phyloP scores from a whole-genome alignment of 306 rosid species.

The Castanea crenata region DNA sequence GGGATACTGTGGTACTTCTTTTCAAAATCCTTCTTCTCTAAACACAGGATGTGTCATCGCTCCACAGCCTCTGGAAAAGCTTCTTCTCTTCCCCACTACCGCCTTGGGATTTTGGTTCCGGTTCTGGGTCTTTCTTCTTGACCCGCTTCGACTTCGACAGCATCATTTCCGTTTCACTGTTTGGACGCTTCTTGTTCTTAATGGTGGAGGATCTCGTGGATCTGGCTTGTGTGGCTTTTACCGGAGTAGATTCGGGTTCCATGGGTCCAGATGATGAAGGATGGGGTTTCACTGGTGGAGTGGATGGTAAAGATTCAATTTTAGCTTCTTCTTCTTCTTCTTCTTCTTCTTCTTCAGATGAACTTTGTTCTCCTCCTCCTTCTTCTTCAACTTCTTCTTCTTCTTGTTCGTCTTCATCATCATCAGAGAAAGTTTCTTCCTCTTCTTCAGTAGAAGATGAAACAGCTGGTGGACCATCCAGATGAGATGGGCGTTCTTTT shows the following conservation, averaged over 20 bases:
- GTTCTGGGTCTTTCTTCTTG: neutral
- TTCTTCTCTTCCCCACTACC: no score
- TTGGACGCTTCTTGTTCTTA: constrained; percentile 22
- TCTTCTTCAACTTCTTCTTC: no score
- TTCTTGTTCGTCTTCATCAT: no score
- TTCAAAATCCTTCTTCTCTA: no score
- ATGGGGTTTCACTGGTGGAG: constrained; percentile 12
- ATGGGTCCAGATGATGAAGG: constrained; percentile 46
- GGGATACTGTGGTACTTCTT: no score
- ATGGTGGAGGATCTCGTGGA: constrained; percentile 4
- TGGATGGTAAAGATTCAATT: neutral
- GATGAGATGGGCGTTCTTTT: no score
- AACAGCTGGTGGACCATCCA: no score
- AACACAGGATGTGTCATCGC: no score
- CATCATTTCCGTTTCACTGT: constrained; percentile 4
- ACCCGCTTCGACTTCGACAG: constrained; percentile 25
- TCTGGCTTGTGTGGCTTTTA: constrained; percentile 30
- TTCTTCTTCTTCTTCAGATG: constrained; percentile 27
- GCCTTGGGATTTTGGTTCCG: no score
- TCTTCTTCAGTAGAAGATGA: no score
- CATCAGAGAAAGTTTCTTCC: no score
- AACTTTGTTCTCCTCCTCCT: neutral
- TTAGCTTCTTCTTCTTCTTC: constrained; percentile 3
- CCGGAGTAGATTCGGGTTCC: constrained; percentile 33
- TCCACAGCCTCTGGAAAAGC: no score